Evolutionary conservation across 2,329 filamentous ascomycete genomes (phyloP).

Genomic region (Fusarium nanum): DNA sequence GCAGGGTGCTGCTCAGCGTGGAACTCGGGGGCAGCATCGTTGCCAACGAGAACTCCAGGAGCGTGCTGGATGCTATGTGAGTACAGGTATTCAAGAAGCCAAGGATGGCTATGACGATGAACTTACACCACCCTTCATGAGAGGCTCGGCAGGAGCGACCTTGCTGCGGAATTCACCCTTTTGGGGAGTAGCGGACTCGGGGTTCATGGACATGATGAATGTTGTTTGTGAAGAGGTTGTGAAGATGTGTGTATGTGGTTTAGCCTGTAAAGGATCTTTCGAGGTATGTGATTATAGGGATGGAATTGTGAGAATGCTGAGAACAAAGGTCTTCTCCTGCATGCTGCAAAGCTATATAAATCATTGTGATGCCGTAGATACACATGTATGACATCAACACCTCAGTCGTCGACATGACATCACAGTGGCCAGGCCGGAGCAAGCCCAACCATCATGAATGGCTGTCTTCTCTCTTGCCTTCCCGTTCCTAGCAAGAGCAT

Average conservation of each 20-base stretch:
- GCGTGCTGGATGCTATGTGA: slow-evolving; percentile 64
- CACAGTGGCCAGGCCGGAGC: not conserved
- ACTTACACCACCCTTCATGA: slow-evolving; percentile 66
- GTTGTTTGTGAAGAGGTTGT: not conserved
- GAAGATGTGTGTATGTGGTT: not conserved
- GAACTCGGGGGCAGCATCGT: slow-evolving; percentile 72
- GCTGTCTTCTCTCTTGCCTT: not conserved
- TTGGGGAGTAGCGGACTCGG: slow-evolving; percentile 61
- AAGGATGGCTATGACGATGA: not conserved
- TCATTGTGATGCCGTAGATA: not conserved
- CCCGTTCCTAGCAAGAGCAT: not conserved
- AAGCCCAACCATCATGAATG: slow-evolving; percentile 10
- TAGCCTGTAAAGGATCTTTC: not conserved
- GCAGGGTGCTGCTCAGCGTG: slow-evolving; percentile 68
- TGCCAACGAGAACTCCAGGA: slow-evolving; percentile 69
- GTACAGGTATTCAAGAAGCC: slow-evolving; percentile 2
- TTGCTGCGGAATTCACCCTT: slow-evolving; percentile 68
- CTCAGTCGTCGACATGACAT: slow-evolving; percentile 31
- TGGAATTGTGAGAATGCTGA: not conserved
- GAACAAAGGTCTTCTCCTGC: not conserved
- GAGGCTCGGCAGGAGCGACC: slow-evolving; percentile 62
- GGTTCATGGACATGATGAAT: slow-evolving; percentile 61
- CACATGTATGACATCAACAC: slow-evolving; percentile 32
- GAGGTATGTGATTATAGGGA: not conserved
- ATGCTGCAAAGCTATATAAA: slow-evolving; percentile 18